Evolutionary conservation across 805 yeast genomes (phyloP).

Genomic region (Saturnispora sanitii): DNA sequence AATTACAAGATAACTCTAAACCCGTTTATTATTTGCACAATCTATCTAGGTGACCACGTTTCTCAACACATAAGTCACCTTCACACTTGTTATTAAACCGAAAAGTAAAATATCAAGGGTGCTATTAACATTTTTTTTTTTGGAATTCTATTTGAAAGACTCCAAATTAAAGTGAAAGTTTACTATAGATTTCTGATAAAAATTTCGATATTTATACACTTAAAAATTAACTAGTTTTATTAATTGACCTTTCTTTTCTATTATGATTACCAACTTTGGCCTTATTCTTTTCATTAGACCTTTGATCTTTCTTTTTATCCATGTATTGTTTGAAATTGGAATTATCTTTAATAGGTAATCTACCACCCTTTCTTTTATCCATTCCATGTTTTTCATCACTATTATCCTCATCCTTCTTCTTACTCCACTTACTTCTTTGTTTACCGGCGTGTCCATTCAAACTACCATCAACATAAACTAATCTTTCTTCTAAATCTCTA

Average conservation of each 20-base stretch:
- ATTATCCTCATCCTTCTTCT: constrained; percentile 2
- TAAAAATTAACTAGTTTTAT: no score
- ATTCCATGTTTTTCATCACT: background rate
- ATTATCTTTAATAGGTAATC: constrained; percentile 1
- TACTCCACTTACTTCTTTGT: constrained; percentile 15
- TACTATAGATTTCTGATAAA: no score
- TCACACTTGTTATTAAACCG: no score
- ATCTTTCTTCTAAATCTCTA: constrained; percentile 52
- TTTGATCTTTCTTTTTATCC: constrained; percentile 26
- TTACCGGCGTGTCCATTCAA: constrained; percentile 17
- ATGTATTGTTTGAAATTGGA: constrained; percentile 12
- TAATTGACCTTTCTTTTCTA: constrained; percentile 30
- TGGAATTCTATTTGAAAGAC: no score
- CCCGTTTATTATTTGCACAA: no score
- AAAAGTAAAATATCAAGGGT: no score
- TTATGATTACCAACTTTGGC: constrained; percentile 53
- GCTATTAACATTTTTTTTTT: no score
- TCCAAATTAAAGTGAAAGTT: no score
- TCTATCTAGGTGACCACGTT: no score
- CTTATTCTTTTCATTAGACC: constrained; percentile 46
- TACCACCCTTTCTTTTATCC: constrained; percentile 11
- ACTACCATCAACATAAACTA: constrained; percentile 33
- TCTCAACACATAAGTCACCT: no score
- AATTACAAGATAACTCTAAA: no score
- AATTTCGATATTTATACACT: no score